Base-by-base conservation (phyloP, 1,284 basidiomycete genomes). In the Hemileia vastatrix region DNA sequence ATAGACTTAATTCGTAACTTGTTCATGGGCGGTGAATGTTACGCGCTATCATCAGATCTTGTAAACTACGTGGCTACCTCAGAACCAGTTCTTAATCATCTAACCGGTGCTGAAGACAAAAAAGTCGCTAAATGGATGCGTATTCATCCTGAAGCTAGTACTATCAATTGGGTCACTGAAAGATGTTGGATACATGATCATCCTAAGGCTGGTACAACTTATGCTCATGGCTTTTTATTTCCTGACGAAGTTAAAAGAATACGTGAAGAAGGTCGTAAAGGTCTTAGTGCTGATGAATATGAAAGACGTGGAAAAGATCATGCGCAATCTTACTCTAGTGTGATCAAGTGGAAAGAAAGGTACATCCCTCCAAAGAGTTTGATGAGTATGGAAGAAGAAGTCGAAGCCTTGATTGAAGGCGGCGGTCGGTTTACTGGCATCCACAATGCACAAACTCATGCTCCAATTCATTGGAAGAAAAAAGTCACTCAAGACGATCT, bases 111-210 rank as follows among this genome's bases (percentile, higher is more conserved):
- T 5, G 94, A 98, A 79, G 94, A 98, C 78, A 94, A 96, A 77
- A 86, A 90, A 71, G 79, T 81, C n/a, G 85, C 92, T 2, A 87
- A 86, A 69, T 98, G 94, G 95, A 90, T 98, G 83, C 81, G 83
- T 36, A 74, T 85, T 63, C 93, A 97, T 77, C 94, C 94, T 0
- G 83, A 85, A 52, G 83, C 86, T 9, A 78, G 82, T 36, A 81
- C 86, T 67, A 84, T 98, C 43, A 83, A 90, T 57, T 97, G 91
- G 91, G 82, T 83, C 31, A 87, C 88, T 69, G 94, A 98, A 74
- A 83, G 86, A 27, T 97, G 94, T 77, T 96, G 90, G 90, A 91
- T 98, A 68, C 96, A 98, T 77, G 94, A 98, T 76, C 93, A 96
- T 77, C 94, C 94, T 0, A 86, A 90, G 57, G 84, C 88, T 2